Conservation (phyloP, 371 early-diverging fungal genomes). For the Mucor piriformis region DNA sequence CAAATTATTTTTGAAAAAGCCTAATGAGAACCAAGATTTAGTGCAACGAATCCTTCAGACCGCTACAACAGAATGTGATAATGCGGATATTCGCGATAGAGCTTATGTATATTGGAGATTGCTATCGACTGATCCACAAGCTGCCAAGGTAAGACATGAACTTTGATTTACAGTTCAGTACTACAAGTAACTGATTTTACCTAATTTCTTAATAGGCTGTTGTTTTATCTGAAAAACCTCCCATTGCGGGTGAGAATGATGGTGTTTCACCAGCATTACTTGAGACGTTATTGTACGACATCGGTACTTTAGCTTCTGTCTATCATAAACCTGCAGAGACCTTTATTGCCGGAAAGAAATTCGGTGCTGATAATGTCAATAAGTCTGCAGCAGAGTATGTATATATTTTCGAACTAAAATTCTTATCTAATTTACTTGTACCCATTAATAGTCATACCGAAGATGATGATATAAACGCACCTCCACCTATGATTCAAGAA, state of each 20-base stretch:
- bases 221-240: conserved; percentile 89
- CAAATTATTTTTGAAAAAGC: conserved; percentile 89
- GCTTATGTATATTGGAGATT: conserved; percentile 97
- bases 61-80: conserved; percentile 89
- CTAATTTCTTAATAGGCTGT: conserved; percentile 41
- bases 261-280: conserved; percentile 80
- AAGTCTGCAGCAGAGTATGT: conserved; percentile 56
- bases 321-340: conserved; percentile 91
- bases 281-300: conserved; percentile 86
- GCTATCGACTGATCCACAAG: conserved; percentile 89
- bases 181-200: background rate
- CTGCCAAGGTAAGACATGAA: conserved; percentile 58
- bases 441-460: conserved; percentile 40
- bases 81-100: conserved; percentile 95
- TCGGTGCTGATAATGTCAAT: conserved; percentile 61
- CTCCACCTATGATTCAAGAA: conserved; percentile 50
- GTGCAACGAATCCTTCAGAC: conserved; percentile 86
- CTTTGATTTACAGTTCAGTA: background rate
- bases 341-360: conserved; percentile 71
- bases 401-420: background rate
- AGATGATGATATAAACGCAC: conserved; percentile 59
- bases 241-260: conserved; percentile 83
- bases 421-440: background rate
- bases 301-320: conserved; percentile 89
- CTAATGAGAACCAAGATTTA: conserved; percentile 85